Conservation (phyloP, 495 filamentous ascomycete species). For the Aspergillus sclerotioniger region DNA sequence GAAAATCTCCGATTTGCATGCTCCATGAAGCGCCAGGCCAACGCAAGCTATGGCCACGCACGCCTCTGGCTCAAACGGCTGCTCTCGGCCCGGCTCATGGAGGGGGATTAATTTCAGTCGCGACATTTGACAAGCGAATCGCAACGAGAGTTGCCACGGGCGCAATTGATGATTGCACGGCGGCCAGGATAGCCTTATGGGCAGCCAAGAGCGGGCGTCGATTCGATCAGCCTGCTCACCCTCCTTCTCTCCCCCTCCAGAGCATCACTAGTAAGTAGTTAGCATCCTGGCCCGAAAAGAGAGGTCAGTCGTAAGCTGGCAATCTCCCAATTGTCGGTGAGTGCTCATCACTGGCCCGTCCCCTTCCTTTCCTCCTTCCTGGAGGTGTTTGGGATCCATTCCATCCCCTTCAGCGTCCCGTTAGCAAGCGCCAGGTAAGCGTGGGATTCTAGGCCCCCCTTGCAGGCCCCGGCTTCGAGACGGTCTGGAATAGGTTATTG, state of each 20-base stretch:
- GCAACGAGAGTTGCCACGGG: neutral
- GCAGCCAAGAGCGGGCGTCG: neutral
- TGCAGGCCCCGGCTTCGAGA: conserved; percentile 3
- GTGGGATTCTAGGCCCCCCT: conserved; percentile 5
- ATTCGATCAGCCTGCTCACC: neutral
- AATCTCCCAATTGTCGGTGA: conserved; percentile 10
- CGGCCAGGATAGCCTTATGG: neutral
- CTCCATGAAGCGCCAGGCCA: neutral
- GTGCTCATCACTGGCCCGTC: neutral
- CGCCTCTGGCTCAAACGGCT: conserved; percentile 11
- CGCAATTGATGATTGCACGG: neutral
- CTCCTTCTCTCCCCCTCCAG: neutral
- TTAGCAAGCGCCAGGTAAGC: conserved; percentile 3
- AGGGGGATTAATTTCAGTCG: neutral
- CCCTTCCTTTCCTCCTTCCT: neutral
- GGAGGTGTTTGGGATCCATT: neutral
- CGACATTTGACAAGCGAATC: neutral
- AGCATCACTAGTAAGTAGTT: neutral
- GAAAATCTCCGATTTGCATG: conserved; percentile 20
- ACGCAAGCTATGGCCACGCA: conserved; percentile 8
- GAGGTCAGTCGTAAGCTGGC: conserved; percentile 4
- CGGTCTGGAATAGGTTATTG: conserved; percentile 5
- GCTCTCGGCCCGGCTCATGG: conserved; percentile 5
- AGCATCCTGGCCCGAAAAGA: neutral
- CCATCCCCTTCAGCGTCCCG: neutral